Evolutionary conservation across 1,284 basidiomycete genomes (phyloP), one percentile per base, ranked within the genome.

Genomic region (Ceratobasidium sp.): DNA sequence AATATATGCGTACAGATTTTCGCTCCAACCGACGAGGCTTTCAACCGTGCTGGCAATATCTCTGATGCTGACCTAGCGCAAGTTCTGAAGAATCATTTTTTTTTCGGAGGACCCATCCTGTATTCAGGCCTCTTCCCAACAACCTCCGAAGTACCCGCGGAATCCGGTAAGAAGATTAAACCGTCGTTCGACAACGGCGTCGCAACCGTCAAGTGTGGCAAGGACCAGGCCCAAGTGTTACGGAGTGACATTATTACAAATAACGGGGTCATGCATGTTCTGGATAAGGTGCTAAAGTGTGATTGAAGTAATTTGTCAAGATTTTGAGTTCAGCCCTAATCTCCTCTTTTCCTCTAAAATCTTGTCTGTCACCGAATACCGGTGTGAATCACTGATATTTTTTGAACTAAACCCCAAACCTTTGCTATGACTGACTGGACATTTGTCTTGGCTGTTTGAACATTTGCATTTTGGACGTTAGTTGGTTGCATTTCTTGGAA

Each of bases 11-110:
- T n/a, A 44, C 49, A 75, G 72, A 4, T 75, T 5, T 64, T 75
- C n/a, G 71, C 60, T n/a, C 71, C 71, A 28, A 63, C 44, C 28
- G 60, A 73, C 60, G 28, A 73, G 6, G 72, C 58, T 4, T 75
- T 75, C 33, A 15, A 61, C 7, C n/a, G n/a, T n/a, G 60, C n/a
- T 5, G 3, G 33, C 28, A 49, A 64, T 56, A 2, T 49, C 60
- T 75, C 60, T 6, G 39, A 51, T 13, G 72, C 64, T 28, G 44
- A 75, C 7, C 15, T 64, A 1, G 2, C 42, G 1, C 18, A 39
- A 1, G 13, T 75, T 40, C 20, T 75, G 44, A 63, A 75, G 46
- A 75, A 75, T 23, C 61, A 75, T n/a, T 49, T 53, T 23, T 7
- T 18, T 23, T 71, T 26, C 10, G 12, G 23, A 13, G 9, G 15